Conservation (phyloP, 192 early-diverging fungal genomes). For the Pilaira anomala region DNA sequence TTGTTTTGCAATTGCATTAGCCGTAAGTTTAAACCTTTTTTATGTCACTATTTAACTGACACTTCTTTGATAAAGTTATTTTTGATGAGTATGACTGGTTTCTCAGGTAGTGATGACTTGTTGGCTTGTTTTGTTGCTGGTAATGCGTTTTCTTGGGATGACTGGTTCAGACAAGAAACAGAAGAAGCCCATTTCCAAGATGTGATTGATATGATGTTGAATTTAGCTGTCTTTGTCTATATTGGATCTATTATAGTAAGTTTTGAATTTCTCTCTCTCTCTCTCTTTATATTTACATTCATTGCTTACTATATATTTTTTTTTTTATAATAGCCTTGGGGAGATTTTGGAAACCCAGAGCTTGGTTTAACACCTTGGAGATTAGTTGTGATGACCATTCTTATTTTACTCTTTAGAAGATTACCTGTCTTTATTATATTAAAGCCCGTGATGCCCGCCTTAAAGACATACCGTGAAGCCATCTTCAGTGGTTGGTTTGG, state of each 20-base stretch:
- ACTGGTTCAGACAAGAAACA: slow-evolving; percentile 84
- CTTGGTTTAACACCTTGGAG: slow-evolving; percentile 65
- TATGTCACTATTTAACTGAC: neutral
- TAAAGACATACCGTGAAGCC: slow-evolving; percentile 70
- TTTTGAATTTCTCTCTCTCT: neutral
- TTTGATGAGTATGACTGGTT: slow-evolving; percentile 64
- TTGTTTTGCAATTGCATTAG: slow-evolving; percentile 78
- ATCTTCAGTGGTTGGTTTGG: slow-evolving; percentile 91
- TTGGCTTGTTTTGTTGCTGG: slow-evolving; percentile 78
- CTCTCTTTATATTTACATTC: neutral
- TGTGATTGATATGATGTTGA: slow-evolving; percentile 83
- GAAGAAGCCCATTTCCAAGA: slow-evolving; percentile 85
- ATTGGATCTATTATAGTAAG: slow-evolving; percentile 70
- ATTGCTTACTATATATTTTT: neutral
- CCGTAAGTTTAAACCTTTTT: slow-evolving; percentile 35
- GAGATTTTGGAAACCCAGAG: slow-evolving; percentile 51
- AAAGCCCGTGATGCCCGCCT: slow-evolving; percentile 66
- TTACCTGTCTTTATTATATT: slow-evolving; percentile 64
- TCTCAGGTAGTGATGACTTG: slow-evolving; percentile 69
- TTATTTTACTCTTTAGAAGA: slow-evolving; percentile 68
- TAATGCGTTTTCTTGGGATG: slow-evolving; percentile 83
- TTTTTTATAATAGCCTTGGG: slow-evolving; percentile 49
- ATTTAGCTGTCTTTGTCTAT: slow-evolving; percentile 87
- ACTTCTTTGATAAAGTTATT: slow-evolving; percentile 38
- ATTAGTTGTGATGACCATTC: slow-evolving; percentile 55